These are phyloP conservation scores for Pyracantha coccinea DNA, from an alignment of 331 rosid genomes.

Conservation along the genomic window DNA sequence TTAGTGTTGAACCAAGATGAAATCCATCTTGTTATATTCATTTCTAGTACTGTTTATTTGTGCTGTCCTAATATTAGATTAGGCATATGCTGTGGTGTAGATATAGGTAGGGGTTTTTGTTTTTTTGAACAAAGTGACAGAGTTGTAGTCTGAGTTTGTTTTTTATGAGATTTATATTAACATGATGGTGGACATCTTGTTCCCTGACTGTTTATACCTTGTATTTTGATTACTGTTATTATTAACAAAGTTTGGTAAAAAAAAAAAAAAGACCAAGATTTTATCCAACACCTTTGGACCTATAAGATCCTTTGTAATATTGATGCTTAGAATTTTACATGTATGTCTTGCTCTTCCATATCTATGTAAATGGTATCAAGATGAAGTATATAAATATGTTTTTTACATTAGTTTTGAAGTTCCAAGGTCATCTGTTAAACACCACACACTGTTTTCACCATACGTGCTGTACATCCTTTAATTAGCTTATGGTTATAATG, in stretches of 20 bases:
- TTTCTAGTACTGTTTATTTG: not conserved
- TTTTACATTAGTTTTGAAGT: not conserved
- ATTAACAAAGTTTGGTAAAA: not conserved
- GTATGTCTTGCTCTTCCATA: not conserved
- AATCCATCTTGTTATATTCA: not conserved
- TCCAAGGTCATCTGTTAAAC: not conserved
- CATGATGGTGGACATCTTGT: not conserved
- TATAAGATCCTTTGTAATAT: not conserved
- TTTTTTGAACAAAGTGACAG: not conserved
- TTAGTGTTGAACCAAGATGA: not conserved
- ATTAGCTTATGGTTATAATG: slow-evolving; percentile 3
- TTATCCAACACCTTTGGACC: not conserved
- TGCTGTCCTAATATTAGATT: not conserved
- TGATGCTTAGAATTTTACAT: not conserved
- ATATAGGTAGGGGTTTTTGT: not conserved
- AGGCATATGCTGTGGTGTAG: not conserved
- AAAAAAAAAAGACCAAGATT: not conserved
- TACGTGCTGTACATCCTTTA: not conserved
- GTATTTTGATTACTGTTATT: not conserved
- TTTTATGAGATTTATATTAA: not conserved
- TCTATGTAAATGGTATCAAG: not conserved
- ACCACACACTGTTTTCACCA: not conserved
- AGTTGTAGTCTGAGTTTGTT: not conserved
- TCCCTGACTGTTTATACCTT: not conserved
- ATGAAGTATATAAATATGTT: not conserved